phyloP scores from a whole-genome alignment of 495 filamentous ascomycete genomes.

The Sphaerosporella brunnea region DNA sequence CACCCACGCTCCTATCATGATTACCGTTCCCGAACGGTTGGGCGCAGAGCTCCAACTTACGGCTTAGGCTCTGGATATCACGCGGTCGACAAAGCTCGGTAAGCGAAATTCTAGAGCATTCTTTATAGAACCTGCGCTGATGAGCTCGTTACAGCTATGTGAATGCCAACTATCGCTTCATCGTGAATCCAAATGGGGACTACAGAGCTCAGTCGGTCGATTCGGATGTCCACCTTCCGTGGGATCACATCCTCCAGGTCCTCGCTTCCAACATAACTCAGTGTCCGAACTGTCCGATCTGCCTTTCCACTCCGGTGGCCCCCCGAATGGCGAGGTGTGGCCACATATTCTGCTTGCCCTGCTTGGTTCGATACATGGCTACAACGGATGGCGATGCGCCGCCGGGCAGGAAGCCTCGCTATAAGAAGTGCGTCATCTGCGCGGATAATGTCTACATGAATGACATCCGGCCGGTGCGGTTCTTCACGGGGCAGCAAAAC shows the following conservation, averaged over 20 bases:
- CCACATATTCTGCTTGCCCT: conserved; percentile 91
- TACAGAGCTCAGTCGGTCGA: conserved; percentile 68
- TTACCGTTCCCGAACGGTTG: conserved; percentile 32
- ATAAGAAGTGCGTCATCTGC: conserved; percentile 94
- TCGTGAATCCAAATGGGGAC: conserved; percentile 65
- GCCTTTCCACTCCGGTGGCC: conserved; percentile 67
- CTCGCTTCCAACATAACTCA: conserved; percentile 81
- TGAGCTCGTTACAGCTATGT: conserved; percentile 52
- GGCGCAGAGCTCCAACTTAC: conserved; percentile 55
- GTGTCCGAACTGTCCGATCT: conserved; percentile 77
- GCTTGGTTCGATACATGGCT: conserved; percentile 90
- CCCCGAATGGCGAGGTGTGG: conserved; percentile 96
- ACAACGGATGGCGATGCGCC: conserved; percentile 46
- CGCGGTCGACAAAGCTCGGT: conserved; percentile 76
- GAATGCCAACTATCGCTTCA: conserved; percentile 93
- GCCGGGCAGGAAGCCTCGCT: conserved; percentile 55
- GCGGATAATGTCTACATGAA: conserved; percentile 74
- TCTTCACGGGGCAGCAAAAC: conserved; percentile 78
- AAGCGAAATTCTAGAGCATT: conserved; percentile 13
- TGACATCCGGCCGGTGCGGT: conserved; percentile 78
- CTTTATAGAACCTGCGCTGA: conserved; percentile 5
- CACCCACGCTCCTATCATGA: conserved; percentile 42
- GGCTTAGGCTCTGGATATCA: conserved; percentile 84
- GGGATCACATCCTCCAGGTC: conserved; percentile 78
- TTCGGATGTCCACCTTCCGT: conserved; percentile 79